phyloP scores from a whole-genome alignment of 164 flowering plant genomes.

The Cinnamomum micranthum region DNA sequence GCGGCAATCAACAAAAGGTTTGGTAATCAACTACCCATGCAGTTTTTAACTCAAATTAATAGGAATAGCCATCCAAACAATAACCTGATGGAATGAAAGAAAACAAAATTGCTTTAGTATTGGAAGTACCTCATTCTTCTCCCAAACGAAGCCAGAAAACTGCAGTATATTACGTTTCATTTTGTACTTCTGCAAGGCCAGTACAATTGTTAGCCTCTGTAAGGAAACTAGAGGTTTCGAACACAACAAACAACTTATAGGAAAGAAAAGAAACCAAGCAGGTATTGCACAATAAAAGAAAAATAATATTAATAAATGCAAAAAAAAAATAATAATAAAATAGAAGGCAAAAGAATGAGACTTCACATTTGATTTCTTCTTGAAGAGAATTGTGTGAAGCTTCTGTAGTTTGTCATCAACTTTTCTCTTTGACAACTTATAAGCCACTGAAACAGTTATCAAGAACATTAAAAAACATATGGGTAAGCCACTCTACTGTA shows the following conservation, averaged over 20 bases:
- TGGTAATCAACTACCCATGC: too few relatives aligned
- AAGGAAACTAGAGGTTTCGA: not conserved
- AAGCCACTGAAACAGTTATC: slow-evolving; percentile 73
- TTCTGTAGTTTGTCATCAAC: slow-evolving; percentile 76
- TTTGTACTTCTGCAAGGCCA: slow-evolving; percentile 40
- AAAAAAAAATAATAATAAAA: not conserved
- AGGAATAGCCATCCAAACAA: too few relatives aligned
- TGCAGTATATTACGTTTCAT: slow-evolving; percentile 67
- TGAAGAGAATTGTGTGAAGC: slow-evolving; percentile 75
- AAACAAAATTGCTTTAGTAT: too few relatives aligned
- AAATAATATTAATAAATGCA: not conserved
- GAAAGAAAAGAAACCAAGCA: not conserved
- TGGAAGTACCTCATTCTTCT: slow-evolving; percentile 63
- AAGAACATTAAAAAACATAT: slow-evolving; percentile 22
- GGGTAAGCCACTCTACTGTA: not conserved
- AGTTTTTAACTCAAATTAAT: too few relatives aligned
- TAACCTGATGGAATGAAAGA: too few relatives aligned
- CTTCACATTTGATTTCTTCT: slow-evolving; percentile 70
- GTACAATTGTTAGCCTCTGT: not conserved
- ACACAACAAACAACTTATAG: not conserved
- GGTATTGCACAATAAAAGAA: not conserved
- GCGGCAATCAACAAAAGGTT: too few relatives aligned
- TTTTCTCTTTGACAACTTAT: slow-evolving; percentile 83
- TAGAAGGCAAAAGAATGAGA: not conserved
- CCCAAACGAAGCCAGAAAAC: slow-evolving; percentile 88